Evolutionary conservation across 331 rosid species (phyloP).

Genomic region (Quercus phellos): DNA sequence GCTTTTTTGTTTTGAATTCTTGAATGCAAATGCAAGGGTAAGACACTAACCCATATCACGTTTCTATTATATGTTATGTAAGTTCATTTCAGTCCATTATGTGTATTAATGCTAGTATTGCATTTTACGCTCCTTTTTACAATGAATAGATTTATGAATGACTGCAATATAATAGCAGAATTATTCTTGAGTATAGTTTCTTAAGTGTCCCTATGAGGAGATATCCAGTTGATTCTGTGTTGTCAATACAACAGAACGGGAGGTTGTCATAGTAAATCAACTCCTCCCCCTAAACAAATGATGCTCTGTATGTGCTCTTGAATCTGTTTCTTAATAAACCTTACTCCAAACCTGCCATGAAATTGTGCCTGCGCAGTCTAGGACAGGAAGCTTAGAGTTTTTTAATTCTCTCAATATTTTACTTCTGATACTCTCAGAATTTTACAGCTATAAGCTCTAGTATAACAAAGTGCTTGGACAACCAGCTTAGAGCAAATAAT

Average conservation of each 20-base stretch:
- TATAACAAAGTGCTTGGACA: not conserved
- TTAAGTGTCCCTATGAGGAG: not conserved
- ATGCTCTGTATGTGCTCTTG: not conserved
- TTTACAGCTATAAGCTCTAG: not conserved
- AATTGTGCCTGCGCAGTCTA: not conserved
- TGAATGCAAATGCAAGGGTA: constrained; percentile 67
- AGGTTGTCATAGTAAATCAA: not conserved
- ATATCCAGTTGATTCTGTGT: not conserved
- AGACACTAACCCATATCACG: constrained; percentile 5
- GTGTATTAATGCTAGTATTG: not conserved
- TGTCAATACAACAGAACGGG: not conserved
- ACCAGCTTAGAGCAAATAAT: not conserved
- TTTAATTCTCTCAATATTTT: not conserved
- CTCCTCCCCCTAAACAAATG: not conserved
- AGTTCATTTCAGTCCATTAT: not conserved
- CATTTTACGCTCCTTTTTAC: not conserved
- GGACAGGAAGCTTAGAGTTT: not conserved
- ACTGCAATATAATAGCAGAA: not conserved
- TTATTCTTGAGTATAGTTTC: not conserved
- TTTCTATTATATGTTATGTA: not conserved
- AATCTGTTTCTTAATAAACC: not conserved
- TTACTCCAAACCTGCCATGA: not conserved
- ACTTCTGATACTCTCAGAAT: not conserved
- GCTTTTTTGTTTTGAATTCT: constrained; percentile 64
- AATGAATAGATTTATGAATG: not conserved